These are phyloP conservation scores for Aegilops sharonensis DNA, from an alignment of 176 grass and related monocot genomes.

Conservation along the genomic window DNA sequence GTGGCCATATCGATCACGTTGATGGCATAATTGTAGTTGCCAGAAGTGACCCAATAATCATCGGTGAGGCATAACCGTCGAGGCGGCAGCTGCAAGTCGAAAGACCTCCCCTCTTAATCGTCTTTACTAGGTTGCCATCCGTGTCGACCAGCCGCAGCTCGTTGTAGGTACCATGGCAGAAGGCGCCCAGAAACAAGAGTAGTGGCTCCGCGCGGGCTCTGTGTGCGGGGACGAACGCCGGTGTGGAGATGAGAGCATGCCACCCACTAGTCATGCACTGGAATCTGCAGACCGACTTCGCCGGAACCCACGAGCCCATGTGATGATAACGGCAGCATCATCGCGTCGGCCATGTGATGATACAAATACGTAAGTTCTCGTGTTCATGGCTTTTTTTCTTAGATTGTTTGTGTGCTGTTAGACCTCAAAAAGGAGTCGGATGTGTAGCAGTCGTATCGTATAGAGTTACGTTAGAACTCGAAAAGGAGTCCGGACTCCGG, in stretches of 20 bases:
- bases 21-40: neutral
- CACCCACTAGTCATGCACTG: neutral
- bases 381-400: too few species aligned
- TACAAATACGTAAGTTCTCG: too few species aligned
- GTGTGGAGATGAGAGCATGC: neutral
- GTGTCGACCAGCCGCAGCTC: neutral
- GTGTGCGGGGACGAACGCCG: neutral
- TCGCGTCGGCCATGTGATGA: too few species aligned
- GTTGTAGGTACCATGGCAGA: neutral
- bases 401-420: too few species aligned
- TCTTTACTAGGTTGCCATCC: neutral
- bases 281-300: too few species aligned
- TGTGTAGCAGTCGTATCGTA: too few species aligned
- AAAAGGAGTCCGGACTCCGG: too few species aligned
- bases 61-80: neutral
- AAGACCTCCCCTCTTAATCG: neutral
- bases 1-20: neutral
- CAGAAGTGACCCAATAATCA: too few species aligned
- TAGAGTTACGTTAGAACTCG: too few species aligned
- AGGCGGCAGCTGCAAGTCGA: neutral
- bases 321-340: too few species aligned
- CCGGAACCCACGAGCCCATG: too few species aligned
- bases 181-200: neutral
- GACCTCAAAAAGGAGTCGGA: too few species aligned
- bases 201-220: neutral